phyloP scores from a whole-genome alignment of 2,329 filamentous ascomycete genomes.

The Talaromyces sp. region DNA sequence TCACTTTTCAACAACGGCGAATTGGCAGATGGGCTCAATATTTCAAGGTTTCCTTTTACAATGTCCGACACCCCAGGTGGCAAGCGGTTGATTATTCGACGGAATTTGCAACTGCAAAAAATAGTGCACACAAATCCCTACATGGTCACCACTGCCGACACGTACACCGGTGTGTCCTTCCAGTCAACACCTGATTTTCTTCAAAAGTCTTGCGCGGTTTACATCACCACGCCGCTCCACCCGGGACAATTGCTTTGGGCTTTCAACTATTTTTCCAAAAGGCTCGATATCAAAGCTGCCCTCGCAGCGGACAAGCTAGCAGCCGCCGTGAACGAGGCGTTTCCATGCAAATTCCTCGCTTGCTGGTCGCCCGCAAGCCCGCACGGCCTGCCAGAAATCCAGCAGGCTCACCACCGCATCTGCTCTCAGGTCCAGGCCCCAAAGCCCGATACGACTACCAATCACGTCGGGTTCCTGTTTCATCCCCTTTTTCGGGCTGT shows the following conservation, averaged over 20 bases:
- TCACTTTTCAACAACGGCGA: no score
- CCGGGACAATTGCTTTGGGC: neutral
- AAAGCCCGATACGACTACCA: neutral
- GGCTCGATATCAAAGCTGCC: neutral
- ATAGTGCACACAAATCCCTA: neutral
- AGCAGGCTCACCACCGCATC: neutral
- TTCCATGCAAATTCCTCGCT: conserved; percentile 1
- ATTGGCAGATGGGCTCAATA: no score
- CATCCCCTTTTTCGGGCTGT: conserved; percentile 2
- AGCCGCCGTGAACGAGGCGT: neutral
- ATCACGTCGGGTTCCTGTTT: neutral
- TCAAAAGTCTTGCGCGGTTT: neutral
- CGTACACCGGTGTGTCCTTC: neutral
- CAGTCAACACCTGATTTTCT: neutral
- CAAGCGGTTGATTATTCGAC: neutral
- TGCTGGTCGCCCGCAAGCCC: neutral
- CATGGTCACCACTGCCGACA: neutral
- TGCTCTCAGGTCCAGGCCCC: neutral
- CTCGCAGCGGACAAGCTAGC: neutral
- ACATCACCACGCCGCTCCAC: neutral
- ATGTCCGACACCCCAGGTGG: neutral
- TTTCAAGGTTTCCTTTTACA: no score
- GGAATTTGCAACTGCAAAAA: neutral
- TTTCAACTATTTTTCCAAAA: neutral
- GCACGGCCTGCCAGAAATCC: neutral